Conservation (phyloP, 345 rosid species). For the Triadica sebifera region DNA sequence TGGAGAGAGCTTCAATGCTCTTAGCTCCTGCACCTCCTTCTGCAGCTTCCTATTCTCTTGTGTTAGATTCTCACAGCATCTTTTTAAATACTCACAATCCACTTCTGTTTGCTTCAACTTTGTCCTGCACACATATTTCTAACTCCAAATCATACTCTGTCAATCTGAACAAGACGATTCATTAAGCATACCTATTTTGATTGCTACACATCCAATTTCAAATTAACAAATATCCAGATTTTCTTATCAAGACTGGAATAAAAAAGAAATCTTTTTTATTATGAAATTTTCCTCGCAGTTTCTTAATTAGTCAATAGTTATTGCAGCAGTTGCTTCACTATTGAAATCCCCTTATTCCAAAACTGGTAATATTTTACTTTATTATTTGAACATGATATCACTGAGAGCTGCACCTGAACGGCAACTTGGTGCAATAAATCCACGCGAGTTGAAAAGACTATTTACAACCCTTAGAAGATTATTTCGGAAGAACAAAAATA, state of each 20-base stretch:
- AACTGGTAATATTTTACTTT: neutral
- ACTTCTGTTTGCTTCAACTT: conserved; percentile 91
- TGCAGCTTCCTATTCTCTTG: conserved; percentile 75
- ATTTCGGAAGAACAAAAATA: conserved; percentile 3
- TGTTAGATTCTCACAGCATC: conserved; percentile 75
- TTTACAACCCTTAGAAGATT: conserved; percentile 17
- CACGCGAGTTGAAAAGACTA: conserved; percentile 33
- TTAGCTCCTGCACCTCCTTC: conserved; percentile 81
- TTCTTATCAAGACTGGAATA: too few species aligned
- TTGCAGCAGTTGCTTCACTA: neutral
- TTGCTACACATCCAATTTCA: too few species aligned
- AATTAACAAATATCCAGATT: too few species aligned
- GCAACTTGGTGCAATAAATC: neutral
- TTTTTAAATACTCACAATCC: conserved; percentile 72
- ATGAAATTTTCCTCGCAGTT: too few species aligned
- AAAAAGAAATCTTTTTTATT: too few species aligned
- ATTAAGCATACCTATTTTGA: too few species aligned
- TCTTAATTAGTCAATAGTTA: too few species aligned
- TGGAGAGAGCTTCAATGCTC: conserved; percentile 80
- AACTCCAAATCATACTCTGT: too few species aligned
- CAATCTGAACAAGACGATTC: too few species aligned
- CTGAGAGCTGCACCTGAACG: neutral
- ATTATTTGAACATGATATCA: too few species aligned
- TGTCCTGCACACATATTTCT: conserved; percentile 44
- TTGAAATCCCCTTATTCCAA: neutral